phyloP scores from a whole-genome alignment of 805 yeast species.

The Pichia gijzeniarum region DNA sequence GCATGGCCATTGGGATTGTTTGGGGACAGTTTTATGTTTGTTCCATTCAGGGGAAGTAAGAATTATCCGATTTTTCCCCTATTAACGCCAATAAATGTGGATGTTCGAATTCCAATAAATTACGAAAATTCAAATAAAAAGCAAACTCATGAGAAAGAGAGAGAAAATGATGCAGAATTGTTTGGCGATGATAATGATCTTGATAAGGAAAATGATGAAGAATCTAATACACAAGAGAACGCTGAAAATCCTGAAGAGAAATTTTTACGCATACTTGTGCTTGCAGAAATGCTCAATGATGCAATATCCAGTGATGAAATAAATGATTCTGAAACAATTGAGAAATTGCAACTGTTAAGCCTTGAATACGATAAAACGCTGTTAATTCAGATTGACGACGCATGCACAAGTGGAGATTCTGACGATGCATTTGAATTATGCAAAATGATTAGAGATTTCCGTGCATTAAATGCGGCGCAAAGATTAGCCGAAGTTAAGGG shows the following conservation, averaged over 20 bases:
- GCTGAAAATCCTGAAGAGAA: slow-evolving; percentile 51
- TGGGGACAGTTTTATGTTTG: slow-evolving; percentile 63
- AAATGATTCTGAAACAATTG: slow-evolving; percentile 33
- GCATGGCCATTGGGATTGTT: slow-evolving; percentile 87
- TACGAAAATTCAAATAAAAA: slow-evolving; percentile 19
- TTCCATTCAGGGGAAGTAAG: slow-evolving; percentile 61
- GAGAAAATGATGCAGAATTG: slow-evolving; percentile 21
- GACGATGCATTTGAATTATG: slow-evolving; percentile 67
- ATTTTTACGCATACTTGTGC: slow-evolving; percentile 50
- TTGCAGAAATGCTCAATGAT: slow-evolving; percentile 59
- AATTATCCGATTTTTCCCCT: slow-evolving; percentile 76
- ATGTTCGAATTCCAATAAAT: slow-evolving; percentile 57
- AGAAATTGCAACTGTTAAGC: slow-evolving; percentile 46
- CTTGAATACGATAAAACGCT: slow-evolving; percentile 67
- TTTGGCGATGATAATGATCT: slow-evolving; percentile 34
- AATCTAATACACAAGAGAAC: slow-evolving; percentile 14
- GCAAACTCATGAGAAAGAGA: slow-evolving; percentile 7
- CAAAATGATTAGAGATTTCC: slow-evolving; percentile 62
- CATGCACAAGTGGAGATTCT: slow-evolving; percentile 61
- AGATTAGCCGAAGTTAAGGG: slow-evolving; percentile 76
- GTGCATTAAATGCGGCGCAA: slow-evolving; percentile 71
- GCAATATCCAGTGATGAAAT: slow-evolving; percentile 38
- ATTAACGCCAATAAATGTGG: slow-evolving; percentile 76
- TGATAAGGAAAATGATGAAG: slow-evolving; percentile 26
- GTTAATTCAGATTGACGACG: slow-evolving; percentile 65